Evolutionary conservation across 75 land plant genomes (phyloP).

Genomic region (Adiantum capillusveneris): DNA sequence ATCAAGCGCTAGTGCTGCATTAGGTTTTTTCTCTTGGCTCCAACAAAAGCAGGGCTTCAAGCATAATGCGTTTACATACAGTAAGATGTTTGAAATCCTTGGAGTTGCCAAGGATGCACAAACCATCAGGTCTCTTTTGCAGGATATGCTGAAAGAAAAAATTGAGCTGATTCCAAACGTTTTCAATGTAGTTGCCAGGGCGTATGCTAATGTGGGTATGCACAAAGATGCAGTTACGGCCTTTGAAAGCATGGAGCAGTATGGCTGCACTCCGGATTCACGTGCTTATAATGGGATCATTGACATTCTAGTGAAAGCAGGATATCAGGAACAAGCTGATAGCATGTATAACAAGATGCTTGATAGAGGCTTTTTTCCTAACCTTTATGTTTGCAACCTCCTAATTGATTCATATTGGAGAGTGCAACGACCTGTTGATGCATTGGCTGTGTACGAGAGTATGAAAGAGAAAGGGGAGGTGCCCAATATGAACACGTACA

Average conservation of each 20-base stretch:
- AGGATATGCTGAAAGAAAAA: neutral
- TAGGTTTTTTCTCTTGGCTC: conserved; percentile 1
- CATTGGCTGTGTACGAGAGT: conserved; percentile 18
- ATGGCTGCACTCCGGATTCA: neutral
- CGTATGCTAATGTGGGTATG: conserved; percentile 1
- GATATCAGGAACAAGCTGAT: conserved; percentile 31
- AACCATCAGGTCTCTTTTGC: neutral
- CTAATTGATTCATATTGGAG: conserved; percentile 28
- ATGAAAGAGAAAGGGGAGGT: conserved; percentile 21
- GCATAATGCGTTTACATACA: conserved; percentile 5
- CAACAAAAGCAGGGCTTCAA: neutral
- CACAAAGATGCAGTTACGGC: neutral
- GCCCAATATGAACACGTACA: conserved; percentile 24
- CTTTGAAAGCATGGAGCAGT: neutral
- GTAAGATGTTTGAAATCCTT: conserved; percentile 4
- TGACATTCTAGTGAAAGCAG: conserved; percentile 14
- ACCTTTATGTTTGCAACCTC: conserved; percentile 43
- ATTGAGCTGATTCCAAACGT: neutral
- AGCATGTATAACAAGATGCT: conserved; percentile 41
- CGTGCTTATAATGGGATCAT: neutral
- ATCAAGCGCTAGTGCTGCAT: neutral
- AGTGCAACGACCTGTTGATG: conserved; percentile 12
- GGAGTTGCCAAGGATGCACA: conserved; percentile 1
- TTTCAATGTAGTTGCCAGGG: conserved; percentile 2
- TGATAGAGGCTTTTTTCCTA: conserved; percentile 37